A percentile compares a stretch with the other conserved stretches of the same genome.
These are phyloP conservation scores for Achaetomiella virescens DNA, from an alignment of 495 filamentous ascomycete species.

Conservation along the genomic window DNA sequence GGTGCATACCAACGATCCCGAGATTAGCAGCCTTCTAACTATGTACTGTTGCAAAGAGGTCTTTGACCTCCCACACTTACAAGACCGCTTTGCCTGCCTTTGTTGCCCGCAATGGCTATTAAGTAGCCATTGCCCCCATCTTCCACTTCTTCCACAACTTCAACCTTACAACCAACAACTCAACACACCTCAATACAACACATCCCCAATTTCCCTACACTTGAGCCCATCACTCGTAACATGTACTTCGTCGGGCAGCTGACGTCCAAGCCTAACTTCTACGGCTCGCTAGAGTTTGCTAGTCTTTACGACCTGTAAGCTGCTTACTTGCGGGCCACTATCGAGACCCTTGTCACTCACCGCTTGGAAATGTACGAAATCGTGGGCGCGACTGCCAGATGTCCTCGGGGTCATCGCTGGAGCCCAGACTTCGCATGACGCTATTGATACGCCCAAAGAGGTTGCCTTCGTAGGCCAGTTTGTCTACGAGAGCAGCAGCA, in stretches of 20 bases:
- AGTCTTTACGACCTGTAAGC: conserved; percentile 42
- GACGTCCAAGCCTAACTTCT: conserved; percentile 43
- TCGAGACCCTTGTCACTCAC: conserved; percentile 44
- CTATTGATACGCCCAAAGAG: conserved; percentile 38
- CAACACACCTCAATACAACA: no score
- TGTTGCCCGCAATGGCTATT: no score
- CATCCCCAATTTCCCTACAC: no score
- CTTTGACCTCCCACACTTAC: no score
- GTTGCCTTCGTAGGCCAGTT: conserved; percentile 45
- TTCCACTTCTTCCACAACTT: no score
- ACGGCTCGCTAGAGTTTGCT: conserved; percentile 32
- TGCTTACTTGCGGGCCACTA: conserved; percentile 39
- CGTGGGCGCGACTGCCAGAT: conserved; percentile 41
- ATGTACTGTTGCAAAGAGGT: no score
- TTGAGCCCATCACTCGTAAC: no score
- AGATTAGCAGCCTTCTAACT: conserved; percentile 42
- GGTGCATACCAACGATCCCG: conserved; percentile 47
- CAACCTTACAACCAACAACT: no score
- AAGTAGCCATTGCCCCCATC: no score
- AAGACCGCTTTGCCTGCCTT: no score
- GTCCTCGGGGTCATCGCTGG: conserved; percentile 43
- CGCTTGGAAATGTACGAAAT: conserved; percentile 47
- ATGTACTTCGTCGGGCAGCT: conserved; percentile 49
- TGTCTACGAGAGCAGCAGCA: conserved; percentile 34
- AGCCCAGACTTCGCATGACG: conserved; percentile 41